Base-by-base conservation (phyloP, 495 filamentous ascomycete species). In the Trichoderma gamsii region DNA sequence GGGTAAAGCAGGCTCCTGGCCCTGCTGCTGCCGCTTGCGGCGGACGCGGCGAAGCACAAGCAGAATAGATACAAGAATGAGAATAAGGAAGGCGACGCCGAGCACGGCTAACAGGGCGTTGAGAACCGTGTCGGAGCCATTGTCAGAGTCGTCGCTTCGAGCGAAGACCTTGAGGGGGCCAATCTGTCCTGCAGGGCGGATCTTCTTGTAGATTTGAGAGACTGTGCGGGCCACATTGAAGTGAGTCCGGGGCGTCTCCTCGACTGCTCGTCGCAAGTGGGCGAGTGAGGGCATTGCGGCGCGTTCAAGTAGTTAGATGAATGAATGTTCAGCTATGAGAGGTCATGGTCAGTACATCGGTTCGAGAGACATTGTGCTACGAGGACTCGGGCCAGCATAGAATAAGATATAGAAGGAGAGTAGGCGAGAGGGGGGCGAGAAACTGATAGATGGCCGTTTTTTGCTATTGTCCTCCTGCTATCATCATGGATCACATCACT, bases 61-160 rank as follows among this genome's bases (percentile, higher is more conserved):
- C 44, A 97, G 87, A 21, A 79, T 78, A 66, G 82, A 88, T 56
- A 90, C 82, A 41, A 92, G 81, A 56, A 84, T 71, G 65, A 96
- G 80, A 61, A 82, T 87, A 72, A 92, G 74, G 69, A 92, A 82
- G 71, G 92, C 76, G 38, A 99, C 81, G 70, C 89, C 87, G 67
- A 98, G 79, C 18, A 98, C 87, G 41, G 87, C 84, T 72, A 97
- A 92, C 70, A 94, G 79, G 44, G 95, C 86, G 72, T 90, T 87
- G 75, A 91, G 79, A 76, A 89, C 86, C 12, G 71, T 77, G 72
- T 79, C 78, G 68, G 77, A 77, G 66, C 72, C 74, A 71, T 52
- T 68, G 70, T 84, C 78, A 63, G 77, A 69, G 38, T 73, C 69
- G 70, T 77, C 77, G 77, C 80, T 79, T 67, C 89, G 84, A 73